Conservation (phyloP, 2,329 filamentous ascomycete species). For the Macrophomina pseudophaseolina region DNA sequence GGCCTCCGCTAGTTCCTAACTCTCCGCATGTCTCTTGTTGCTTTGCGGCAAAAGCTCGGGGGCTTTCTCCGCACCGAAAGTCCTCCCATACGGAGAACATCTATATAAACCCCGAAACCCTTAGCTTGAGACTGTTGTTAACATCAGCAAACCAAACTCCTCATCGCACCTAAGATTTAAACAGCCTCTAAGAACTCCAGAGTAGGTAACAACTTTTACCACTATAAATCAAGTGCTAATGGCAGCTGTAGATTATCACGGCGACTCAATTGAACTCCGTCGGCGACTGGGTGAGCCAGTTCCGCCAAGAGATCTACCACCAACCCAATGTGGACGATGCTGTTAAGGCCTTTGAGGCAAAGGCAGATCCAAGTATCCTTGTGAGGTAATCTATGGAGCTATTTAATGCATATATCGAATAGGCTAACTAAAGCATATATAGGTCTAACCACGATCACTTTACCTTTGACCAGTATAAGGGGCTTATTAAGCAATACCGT, state of each 20-base stretch:
- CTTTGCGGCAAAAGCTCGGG: too few species aligned
- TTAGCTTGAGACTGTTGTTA: too few species aligned
- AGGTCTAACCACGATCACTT: conserved; percentile 27
- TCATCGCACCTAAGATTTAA: too few species aligned
- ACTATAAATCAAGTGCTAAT: too few species aligned
- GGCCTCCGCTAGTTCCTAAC: too few species aligned
- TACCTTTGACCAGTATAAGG: conserved; percentile 27
- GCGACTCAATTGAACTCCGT: conserved; percentile 23
- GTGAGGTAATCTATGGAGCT: conserved; percentile 1
- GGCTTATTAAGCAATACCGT: background rate
- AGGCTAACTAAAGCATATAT: background rate
- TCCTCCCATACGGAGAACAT: too few species aligned
- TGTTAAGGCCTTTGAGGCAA: conserved; percentile 15
- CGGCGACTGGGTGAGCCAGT: conserved; percentile 22
- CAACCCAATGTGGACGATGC: background rate
- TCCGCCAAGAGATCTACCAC: conserved; percentile 25
- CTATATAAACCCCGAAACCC: too few species aligned
- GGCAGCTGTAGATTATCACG: background rate
- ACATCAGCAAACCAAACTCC: too few species aligned
- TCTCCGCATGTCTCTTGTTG: too few species aligned
- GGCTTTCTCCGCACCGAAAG: too few species aligned
- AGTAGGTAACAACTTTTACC: background rate
- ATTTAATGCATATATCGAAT: too few species aligned
- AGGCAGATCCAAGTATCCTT: conserved; percentile 18
- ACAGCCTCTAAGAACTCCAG: background rate